Evolutionary conservation across 306 rosid species (phyloP).

Genomic region (Neltuma alba): DNA sequence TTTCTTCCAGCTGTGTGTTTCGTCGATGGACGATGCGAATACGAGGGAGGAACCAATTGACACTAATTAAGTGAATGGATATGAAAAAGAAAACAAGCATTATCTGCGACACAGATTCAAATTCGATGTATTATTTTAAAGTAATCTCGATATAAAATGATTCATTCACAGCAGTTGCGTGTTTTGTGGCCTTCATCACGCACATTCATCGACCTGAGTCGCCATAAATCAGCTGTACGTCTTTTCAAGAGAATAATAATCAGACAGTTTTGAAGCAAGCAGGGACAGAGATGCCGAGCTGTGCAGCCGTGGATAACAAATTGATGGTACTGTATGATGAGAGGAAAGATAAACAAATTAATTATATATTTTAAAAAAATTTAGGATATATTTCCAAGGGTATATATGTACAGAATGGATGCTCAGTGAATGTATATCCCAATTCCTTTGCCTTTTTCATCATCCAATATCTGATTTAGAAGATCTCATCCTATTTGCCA

Average conservation of each 20-base stretch:
- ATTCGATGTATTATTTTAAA: neutral
- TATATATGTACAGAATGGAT: constrained; percentile 23
- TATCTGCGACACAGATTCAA: neutral
- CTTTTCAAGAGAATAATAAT: neutral
- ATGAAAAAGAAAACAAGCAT: no score
- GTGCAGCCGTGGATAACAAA: neutral
- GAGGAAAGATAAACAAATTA: no score
- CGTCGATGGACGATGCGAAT: neutral
- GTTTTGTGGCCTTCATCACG: neutral
- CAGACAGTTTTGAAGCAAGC: neutral
- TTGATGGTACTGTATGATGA: neutral
- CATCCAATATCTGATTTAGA: constrained; percentile 29
- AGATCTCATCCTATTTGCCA: constrained; percentile 38
- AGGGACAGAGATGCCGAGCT: neutral
- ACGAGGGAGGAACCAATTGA: neutral
- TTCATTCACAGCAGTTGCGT: neutral
- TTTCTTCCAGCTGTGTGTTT: constrained; percentile 12
- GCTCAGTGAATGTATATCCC: constrained; percentile 38
- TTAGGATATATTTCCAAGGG: neutral
- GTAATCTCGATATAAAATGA: neutral
- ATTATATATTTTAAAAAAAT: neutral
- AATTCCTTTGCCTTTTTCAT: neutral
- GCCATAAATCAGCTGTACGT: neutral
- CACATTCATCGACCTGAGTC: neutral
- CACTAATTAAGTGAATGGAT: neutral